Evolutionary conservation across 1,139 yeast genomes (phyloP), one percentile per base, ranked within the genome.

Genomic region (Candida sojae): DNA sequence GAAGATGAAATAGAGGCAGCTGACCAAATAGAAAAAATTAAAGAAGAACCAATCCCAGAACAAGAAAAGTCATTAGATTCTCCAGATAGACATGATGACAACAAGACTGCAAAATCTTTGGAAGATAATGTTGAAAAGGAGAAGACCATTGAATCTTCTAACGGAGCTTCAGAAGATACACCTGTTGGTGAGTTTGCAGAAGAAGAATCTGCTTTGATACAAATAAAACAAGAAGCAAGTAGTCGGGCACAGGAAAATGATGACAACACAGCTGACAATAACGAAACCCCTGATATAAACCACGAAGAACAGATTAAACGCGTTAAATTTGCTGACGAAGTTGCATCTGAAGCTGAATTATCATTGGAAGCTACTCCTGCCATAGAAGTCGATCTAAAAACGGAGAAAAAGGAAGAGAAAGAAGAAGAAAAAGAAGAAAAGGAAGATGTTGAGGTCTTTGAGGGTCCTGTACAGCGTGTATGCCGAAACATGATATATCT

Each of bases 391-490:
- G 51, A 51, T n/a, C 39, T 46, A 1, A 51, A 46, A 7, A 54
- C 50, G n/a, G 29, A 26, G 29, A 6, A 6, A 8, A 26, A 26
- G 29, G 29, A 26, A 8, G 9, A 36, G 25, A 25, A 8, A n/a
- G 25, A 21, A 25, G 30, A n/a, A 25, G 30, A 31, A 33, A 23
- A 21, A 23, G 55, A 52, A 23, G 55, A 58, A 13, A 4, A 21
- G 23, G 39, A 36, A 11, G 26, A 36, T 3, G 11, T 13, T 7
- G 70, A 66, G 39, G 54, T 72, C 0, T 82, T 74, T 55, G 84
- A 84, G 63, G 92, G 93, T 0, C 95, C 95, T 1, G 61, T 70
- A 2, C 89, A 84, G 56, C 71, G 75, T 48, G 80, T 84, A 1
- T 73, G 81, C 1, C 71, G 79, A 36, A 81, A 82, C 55, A 68